These are phyloP conservation scores for Salvia rosmarinus DNA, from an alignment of 257 asterid genomes.

Conservation along the genomic window DNA sequence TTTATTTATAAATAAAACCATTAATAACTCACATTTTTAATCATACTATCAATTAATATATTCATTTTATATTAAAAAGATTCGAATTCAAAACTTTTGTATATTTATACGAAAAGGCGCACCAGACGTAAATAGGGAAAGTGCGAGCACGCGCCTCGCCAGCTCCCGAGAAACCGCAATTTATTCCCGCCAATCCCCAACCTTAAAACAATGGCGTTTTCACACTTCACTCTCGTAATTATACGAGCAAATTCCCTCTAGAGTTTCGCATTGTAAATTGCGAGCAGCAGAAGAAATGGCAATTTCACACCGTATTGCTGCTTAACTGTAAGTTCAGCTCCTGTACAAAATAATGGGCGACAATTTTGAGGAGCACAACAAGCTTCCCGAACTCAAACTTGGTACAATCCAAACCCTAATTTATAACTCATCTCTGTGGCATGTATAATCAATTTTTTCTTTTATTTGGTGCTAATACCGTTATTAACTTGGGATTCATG, in stretches of 20 bases:
- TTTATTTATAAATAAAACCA: no score
- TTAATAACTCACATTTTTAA: no score
- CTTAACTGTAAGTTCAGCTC: not conserved
- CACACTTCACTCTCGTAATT: not conserved
- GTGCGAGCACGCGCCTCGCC: constrained; percentile 22
- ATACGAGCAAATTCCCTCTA: not conserved
- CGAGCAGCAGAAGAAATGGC: not conserved
- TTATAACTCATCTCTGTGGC: not conserved
- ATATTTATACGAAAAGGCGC: no score
- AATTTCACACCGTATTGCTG: not conserved
- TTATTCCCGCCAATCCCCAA: constrained; percentile 45
- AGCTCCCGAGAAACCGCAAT: constrained; percentile 23
- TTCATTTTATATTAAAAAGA: no score
- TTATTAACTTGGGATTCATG: constrained; percentile 25
- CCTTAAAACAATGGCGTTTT: not conserved
- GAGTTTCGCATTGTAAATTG: not conserved
- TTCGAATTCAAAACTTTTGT: no score
- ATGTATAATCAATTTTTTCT: not conserved
- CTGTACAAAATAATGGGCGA: constrained; percentile 50
- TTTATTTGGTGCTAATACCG: constrained; percentile 11
- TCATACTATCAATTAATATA: no score
- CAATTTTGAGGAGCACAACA: constrained; percentile 59
- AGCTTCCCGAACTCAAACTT: constrained; percentile 89
- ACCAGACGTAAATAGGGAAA: not conserved
- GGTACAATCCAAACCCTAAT: constrained; percentile 56